Percentiles rank a stretch among this genome's conserved stretches.
These are phyloP conservation scores for Phytophthora uliginosa DNA, from an alignment of 352 stramenopile species.

Conservation along the genomic window DNA sequence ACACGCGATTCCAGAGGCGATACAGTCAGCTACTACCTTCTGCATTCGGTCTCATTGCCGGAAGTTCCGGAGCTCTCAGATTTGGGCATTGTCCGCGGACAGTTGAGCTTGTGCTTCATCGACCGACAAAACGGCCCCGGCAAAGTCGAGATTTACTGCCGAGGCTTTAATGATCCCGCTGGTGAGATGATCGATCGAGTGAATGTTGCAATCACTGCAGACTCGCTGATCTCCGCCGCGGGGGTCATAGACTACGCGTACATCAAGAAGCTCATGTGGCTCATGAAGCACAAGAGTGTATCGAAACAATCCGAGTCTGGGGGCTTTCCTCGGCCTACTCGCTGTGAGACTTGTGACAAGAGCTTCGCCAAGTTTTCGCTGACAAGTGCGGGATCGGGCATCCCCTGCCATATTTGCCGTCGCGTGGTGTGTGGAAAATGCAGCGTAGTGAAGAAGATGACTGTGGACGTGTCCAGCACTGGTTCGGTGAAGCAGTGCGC, in stretches of 20 bases:
- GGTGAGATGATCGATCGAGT: slow-evolving; percentile 42
- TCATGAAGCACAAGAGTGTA: slow-evolving; percentile 35
- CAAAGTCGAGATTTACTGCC: slow-evolving; percentile 54
- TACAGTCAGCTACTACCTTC: slow-evolving; percentile 44
- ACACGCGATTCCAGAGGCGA: slow-evolving; percentile 37
- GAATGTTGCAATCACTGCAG: slow-evolving; percentile 21
- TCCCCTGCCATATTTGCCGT: slow-evolving; percentile 53
- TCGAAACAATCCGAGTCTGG: neutral
- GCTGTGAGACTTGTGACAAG: slow-evolving; percentile 33
- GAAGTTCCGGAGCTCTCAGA: slow-evolving; percentile 34
- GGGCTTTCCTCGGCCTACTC: slow-evolving; percentile 15
- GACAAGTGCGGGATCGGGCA: neutral
- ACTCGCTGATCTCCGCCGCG: slow-evolving; percentile 26
- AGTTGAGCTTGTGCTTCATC: slow-evolving; percentile 57
- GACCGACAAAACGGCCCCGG: slow-evolving; percentile 30
- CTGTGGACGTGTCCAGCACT: slow-evolving; percentile 50
- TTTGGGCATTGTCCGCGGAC: slow-evolving; percentile 45
- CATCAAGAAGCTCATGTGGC: slow-evolving; percentile 56
- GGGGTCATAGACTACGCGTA: slow-evolving; percentile 51
- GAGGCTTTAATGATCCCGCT: slow-evolving; percentile 43
- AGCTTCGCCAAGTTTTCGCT: slow-evolving; percentile 21
- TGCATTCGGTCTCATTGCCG: slow-evolving; percentile 47
- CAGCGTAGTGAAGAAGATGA: slow-evolving; percentile 59
- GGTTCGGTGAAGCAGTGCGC: slow-evolving; percentile 33
- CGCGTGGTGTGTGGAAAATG: slow-evolving; percentile 51